Evolutionary conservation across 2,329 filamentous ascomycete genomes (phyloP).

Genomic region (Fusarium sp.): DNA sequence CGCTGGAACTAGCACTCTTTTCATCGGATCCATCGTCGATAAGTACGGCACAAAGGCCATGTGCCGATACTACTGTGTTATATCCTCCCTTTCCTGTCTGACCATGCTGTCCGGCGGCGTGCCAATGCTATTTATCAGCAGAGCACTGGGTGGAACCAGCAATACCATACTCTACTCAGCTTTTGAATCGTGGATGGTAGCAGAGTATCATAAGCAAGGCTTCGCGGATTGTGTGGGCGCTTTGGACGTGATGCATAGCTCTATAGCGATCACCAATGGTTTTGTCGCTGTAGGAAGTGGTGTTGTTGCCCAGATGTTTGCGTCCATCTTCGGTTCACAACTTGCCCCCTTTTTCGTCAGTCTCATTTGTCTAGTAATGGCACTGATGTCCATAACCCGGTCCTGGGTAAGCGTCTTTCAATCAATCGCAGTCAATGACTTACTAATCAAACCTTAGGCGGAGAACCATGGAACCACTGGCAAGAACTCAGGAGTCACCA

Average conservation of each 20-base stretch:
- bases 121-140: rapidly evolving
- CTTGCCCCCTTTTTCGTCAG: not conserved
- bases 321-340: not conserved
- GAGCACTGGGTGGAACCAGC: not conserved
- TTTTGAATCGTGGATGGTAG: constrained; percentile 1
- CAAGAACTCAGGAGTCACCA: rapidly evolving
- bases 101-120: rapidly evolving
- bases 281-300: not conserved
- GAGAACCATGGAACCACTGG: not conserved
- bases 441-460: rapidly evolving
- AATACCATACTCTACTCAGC: not conserved
- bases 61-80: not conserved
- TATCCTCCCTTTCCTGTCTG: not conserved
- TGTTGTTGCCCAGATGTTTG: not conserved
- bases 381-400: not conserved
- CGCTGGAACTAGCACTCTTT: not conserved
- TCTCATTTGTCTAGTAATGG: not conserved
- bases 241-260: not conserved
- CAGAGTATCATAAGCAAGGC: not conserved
- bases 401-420: not conserved
- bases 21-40: not conserved
- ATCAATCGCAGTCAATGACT: not conserved
- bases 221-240: not conserved
- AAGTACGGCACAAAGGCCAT: not conserved
- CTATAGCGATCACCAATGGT: not conserved